Evolutionary conservation across 2,329 filamentous ascomycete genomes (phyloP), one percentile per base, ranked within the genome.

Genomic region (Didymosphaeria variabile): DNA sequence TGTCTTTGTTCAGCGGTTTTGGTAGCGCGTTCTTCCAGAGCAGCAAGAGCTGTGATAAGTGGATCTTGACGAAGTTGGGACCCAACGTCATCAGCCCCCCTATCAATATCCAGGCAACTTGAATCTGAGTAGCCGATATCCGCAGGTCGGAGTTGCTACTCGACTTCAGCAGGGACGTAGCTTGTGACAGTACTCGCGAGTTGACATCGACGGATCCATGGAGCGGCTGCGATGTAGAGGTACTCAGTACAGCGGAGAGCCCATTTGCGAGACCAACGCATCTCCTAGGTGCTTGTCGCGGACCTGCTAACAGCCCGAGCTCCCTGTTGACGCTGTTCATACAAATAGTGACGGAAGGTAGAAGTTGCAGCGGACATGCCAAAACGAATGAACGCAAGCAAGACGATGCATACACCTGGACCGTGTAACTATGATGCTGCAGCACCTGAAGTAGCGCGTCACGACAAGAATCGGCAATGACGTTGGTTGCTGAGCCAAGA

Each of bases 51-150:
- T 99, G 95, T 2, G 94, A 94, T 8, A 99, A 85, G 79, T 99
- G 95, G 26, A 98, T 98, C 80, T 99, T 99, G 78, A 98, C 94
- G 77, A 99, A 99, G 77, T 97, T 98, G 4, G 95, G 94, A 0
- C 95, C 95, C 0, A 99, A 85, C 0, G 94, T 93, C 94, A 98
- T 98, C 57, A 99, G 82, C 0, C 96, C 95, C 40, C 96, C 95
- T 50, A 99, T 97, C 59, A 99, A 83, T 51, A 97, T 96, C 94
- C 95, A 99, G 5, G 95, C 95, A 2, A 99, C 94, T 75, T 99
- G 95, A 26, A 99, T 93, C 74, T 99, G 95, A 1, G 93, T 97
- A 71, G 92, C 92, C 7, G 95, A 97, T 38, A 95, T 89, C 31
- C 94, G 89, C 56, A 99, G 83, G 75, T 99, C 94, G 1, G 93